Evolutionary conservation across 805 yeast genomes (phyloP).

Genomic region (Hanseniaspora opuntiae): DNA sequence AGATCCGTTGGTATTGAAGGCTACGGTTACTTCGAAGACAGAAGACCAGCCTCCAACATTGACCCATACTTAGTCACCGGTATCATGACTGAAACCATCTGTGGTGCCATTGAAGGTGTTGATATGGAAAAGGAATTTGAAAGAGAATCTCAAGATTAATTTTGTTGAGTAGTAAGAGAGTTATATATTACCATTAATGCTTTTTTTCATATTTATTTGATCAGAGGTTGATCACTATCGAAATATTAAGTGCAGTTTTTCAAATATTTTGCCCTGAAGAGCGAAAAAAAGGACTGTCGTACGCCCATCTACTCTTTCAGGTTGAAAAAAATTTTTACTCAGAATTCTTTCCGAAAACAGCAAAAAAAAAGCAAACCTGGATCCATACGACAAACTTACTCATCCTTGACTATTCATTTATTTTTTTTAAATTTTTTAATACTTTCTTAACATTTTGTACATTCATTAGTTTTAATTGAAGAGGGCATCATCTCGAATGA

Average conservation of each 20-base stretch:
- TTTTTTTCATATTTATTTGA: not conserved
- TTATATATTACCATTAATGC: not conserved
- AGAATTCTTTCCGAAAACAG: no score
- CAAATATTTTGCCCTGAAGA: no score
- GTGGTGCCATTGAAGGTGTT: conserved; percentile 88
- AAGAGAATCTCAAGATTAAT: conserved; percentile 41
- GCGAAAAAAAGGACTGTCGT: not conserved
- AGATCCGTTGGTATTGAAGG: conserved; percentile 97
- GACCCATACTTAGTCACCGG: conserved; percentile 98
- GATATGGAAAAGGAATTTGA: conserved; percentile 84
- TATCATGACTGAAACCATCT: conserved; percentile 91
- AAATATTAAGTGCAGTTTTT: not conserved
- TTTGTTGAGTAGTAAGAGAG: not conserved
- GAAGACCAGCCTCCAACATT: conserved; percentile 99
- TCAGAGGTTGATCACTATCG: not conserved
- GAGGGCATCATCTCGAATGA: not conserved
- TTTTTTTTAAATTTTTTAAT: no score
- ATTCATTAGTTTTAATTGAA: no score
- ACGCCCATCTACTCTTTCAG: not conserved
- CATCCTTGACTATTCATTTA: no score
- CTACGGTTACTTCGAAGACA: conserved; percentile 95
- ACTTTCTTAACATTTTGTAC: no score
- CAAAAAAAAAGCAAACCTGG: no score
- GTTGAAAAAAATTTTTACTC: not conserved
- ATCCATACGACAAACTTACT: no score